These are phyloP conservation scores for Pachysolen tannophilus DNA, from an alignment of 805 yeast species.

Conservation along the genomic window DNA sequence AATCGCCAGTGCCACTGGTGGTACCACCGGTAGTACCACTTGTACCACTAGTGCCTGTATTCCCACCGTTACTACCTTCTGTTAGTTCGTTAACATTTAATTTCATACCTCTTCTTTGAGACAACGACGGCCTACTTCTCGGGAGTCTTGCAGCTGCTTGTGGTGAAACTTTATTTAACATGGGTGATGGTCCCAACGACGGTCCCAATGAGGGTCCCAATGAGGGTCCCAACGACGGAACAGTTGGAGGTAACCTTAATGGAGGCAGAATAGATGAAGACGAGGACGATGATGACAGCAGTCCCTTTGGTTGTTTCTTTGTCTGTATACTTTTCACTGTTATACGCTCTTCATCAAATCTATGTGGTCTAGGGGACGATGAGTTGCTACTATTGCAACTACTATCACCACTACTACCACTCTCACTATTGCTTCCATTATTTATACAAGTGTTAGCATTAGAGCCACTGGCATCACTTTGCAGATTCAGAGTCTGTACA, in stretches of 20 bases:
- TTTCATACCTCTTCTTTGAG: slow-evolving; percentile 50
- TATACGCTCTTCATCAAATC: no score
- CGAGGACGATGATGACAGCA: background rate
- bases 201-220: background rate
- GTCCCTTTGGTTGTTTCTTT: slow-evolving; percentile 3
- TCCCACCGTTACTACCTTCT: slow-evolving; percentile 1
- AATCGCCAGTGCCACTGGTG: background rate
- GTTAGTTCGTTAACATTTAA: slow-evolving; percentile 25
- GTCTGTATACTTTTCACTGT: no score
- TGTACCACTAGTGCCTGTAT: slow-evolving; percentile 15
- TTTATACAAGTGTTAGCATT: background rate
- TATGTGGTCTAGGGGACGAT: no score
- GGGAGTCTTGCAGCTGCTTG: slow-evolving; percentile 12
- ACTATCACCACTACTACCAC: no score
- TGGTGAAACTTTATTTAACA: slow-evolving; percentile 4
- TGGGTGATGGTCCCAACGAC: slow-evolving; percentile 5
- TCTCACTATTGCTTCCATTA: background rate
- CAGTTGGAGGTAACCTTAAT: slow-evolving; percentile 9
- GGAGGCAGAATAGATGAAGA: slow-evolving; percentile 6
- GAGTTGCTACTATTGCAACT: slow-evolving; percentile 3
- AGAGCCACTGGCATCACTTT: no score
- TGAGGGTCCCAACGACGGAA: slow-evolving; percentile 3
- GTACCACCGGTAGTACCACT: slow-evolving; percentile 1
- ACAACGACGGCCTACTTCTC: slow-evolving; percentile 34
- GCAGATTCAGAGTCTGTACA: no score